phyloP scores from a whole-genome alignment of 805 yeast genomes.

The Saturnispora hagleri region DNA sequence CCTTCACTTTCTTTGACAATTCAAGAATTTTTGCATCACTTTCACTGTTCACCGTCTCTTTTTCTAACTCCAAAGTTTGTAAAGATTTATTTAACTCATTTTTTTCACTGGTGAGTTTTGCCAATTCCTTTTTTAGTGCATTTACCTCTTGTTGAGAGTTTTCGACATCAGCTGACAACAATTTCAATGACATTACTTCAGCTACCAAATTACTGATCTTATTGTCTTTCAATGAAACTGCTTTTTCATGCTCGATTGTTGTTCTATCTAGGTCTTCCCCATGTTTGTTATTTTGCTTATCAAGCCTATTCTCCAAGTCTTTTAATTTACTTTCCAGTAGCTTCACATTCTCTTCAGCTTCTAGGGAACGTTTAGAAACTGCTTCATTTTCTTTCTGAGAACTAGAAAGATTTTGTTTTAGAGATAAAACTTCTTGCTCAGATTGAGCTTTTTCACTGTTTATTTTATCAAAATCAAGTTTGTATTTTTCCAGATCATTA shows the following conservation, averaged over 20 bases:
- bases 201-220: neutral
- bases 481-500: neutral
- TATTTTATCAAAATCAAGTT: neutral
- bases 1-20: neutral
- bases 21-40: neutral
- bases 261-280: neutral
- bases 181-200: neutral
- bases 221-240: neutral
- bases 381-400: neutral
- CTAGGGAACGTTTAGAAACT: neutral
- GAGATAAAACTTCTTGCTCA: neutral
- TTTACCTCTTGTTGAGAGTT: neutral
- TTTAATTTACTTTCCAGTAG: neutral
- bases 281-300: neutral
- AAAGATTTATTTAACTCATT: neutral
- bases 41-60: neutral
- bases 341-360: neutral
- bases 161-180: neutral
- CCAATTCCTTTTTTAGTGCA: neutral
- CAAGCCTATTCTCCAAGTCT: neutral
- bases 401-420: neutral
- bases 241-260: neutral
- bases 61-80: neutral
- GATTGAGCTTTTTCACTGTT: neutral
- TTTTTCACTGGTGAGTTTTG: neutral